phyloP scores from a whole-genome alignment of 495 filamentous ascomycete species.

The Aspergillus nanangensis region DNA sequence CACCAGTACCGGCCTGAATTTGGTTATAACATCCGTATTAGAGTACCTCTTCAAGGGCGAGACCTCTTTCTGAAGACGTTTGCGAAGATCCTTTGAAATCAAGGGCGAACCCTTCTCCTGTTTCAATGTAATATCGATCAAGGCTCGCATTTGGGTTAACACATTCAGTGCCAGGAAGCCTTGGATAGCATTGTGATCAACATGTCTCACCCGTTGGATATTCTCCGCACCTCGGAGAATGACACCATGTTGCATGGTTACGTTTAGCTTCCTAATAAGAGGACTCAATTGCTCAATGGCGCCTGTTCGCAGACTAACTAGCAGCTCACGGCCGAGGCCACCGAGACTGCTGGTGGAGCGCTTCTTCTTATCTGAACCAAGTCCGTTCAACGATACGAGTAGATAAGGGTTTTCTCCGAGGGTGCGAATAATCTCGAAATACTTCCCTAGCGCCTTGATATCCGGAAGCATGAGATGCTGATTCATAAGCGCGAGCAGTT shows the following conservation, averaged over 20 bases:
- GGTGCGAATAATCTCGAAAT: slow-evolving; percentile 20
- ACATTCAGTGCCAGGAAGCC: slow-evolving; percentile 17
- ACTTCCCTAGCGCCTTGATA: slow-evolving; percentile 25
- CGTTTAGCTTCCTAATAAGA: slow-evolving; percentile 23
- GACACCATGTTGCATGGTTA: slow-evolving; percentile 15
- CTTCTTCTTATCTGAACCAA: slow-evolving; percentile 13
- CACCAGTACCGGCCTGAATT: slow-evolving; percentile 10
- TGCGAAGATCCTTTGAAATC: slow-evolving; percentile 21
- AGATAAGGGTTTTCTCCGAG: slow-evolving; percentile 23
- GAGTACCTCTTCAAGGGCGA: slow-evolving; percentile 21
- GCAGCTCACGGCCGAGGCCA: slow-evolving; percentile 22
- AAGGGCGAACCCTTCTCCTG: slow-evolving; percentile 12
- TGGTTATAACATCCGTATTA: slow-evolving; percentile 12
- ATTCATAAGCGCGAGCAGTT: slow-evolving; percentile 55
- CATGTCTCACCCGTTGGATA: not conserved
- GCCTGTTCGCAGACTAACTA: slow-evolving; percentile 17
- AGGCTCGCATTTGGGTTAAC: slow-evolving; percentile 19
- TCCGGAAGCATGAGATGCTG: slow-evolving; percentile 28
- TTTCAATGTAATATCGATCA: slow-evolving; percentile 30
- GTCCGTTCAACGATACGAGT: slow-evolving; percentile 26
- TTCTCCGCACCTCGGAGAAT: not conserved
- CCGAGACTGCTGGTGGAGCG: slow-evolving; percentile 10
- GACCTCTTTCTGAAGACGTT: slow-evolving; percentile 13
- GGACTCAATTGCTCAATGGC: slow-evolving; percentile 25
- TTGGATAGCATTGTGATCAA: not conserved